Percentiles rank a stretch among this genome's conserved stretches.
Evolutionary conservation across 2,329 filamentous ascomycete genomes (phyloP).

Genomic region (Aspergillus calidoustus): DNA sequence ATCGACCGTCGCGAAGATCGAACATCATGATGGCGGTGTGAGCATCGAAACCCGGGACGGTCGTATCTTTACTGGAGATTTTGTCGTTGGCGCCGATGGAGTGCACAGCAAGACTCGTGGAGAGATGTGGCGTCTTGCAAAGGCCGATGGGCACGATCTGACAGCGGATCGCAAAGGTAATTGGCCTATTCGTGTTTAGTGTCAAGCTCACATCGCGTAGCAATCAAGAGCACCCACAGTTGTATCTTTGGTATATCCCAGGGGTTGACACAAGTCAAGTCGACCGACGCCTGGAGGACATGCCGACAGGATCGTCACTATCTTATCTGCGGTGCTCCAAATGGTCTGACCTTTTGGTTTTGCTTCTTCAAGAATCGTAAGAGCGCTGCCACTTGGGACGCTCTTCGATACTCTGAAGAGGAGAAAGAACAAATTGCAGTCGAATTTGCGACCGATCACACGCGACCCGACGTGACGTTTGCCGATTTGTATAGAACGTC

Average conservation of each 20-base stretch:
- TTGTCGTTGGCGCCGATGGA: slow-evolving; percentile 51
- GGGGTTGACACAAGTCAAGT: slow-evolving; percentile 12
- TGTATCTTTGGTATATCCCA: slow-evolving; percentile 29
- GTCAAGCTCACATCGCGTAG: slow-evolving; percentile 14
- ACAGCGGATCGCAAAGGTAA: not conserved
- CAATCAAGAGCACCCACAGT: slow-evolving; percentile 23
- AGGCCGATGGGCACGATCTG: not conserved
- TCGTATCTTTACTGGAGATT: slow-evolving; percentile 35
- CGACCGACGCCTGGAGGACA: slow-evolving; percentile 7
- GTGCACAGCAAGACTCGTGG: slow-evolving; percentile 44
- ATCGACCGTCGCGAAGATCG: slow-evolving; percentile 29
- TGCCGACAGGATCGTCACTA: slow-evolving; percentile 21
- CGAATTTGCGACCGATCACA: slow-evolving; percentile 18
- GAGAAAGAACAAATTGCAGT: slow-evolving; percentile 35
- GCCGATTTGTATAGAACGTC: slow-evolving; percentile 39
- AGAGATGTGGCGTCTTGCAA: slow-evolving; percentile 34
- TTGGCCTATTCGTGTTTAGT: not conserved
- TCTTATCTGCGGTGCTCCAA: slow-evolving; percentile 13
- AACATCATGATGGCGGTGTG: slow-evolving; percentile 26
- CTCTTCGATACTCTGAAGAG: slow-evolving; percentile 37
- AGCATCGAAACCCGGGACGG: slow-evolving; percentile 42
- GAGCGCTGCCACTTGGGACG: slow-evolving; percentile 25
- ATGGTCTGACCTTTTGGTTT: slow-evolving; percentile 23
- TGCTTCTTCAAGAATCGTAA: slow-evolving; percentile 31
- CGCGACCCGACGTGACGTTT: slow-evolving; percentile 38